Evolutionary conservation across 1,284 basidiomycete species (phyloP).

Genomic region (Cerrena zonata): DNA sequence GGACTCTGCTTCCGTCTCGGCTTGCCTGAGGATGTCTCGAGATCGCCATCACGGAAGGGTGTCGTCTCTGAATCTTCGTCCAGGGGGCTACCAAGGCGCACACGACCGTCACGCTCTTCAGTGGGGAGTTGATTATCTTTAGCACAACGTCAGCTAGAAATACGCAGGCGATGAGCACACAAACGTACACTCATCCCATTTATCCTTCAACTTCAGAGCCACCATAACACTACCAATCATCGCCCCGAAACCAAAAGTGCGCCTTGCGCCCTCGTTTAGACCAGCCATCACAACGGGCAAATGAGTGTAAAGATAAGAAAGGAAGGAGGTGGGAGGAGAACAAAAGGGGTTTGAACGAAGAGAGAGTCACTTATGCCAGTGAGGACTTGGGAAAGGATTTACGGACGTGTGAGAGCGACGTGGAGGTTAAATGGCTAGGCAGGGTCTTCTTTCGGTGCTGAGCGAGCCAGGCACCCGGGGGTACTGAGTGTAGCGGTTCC

Average conservation of each 20-base stretch:
- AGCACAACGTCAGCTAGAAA: not conserved
- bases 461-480: not conserved
- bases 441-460: not conserved
- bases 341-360: not conserved
- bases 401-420: not conserved
- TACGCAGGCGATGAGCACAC: conserved; percentile 15
- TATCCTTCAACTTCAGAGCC: conserved; percentile 44
- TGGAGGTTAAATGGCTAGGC: not conserved
- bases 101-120: conserved; percentile 34
- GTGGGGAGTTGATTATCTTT: conserved; percentile 38
- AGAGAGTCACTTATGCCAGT: no score
- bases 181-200: conserved; percentile 39
- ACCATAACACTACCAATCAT: conserved; percentile 43
- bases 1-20: conserved; percentile 28
- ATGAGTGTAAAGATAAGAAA: conserved; percentile 1
- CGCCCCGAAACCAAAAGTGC: conserved; percentile 31
- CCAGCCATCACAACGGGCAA: conserved; percentile 15
- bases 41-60: conserved; percentile 11
- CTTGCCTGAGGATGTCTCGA: conserved; percentile 12
- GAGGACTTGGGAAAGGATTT: not conserved
- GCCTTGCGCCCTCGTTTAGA: conserved; percentile 10
- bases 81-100: conserved; percentile 34
- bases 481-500: not conserved
- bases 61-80: conserved; percentile 12
- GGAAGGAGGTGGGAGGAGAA: not conserved